Base-by-base conservation (phyloP, 306 rosid species). In the Chamaecrista fasciculata region DNA sequence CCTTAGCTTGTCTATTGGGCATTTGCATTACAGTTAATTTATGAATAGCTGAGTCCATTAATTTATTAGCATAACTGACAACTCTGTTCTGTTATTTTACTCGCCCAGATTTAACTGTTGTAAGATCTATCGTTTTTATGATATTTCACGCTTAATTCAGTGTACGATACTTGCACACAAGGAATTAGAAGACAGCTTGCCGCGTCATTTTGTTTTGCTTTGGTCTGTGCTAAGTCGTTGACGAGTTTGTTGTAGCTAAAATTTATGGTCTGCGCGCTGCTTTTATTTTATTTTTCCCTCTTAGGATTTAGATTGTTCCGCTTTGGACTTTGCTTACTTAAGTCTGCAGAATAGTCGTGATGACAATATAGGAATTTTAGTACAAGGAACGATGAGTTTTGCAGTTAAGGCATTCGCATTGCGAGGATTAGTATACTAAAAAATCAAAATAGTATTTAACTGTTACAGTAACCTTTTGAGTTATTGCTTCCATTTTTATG, bases 61-160 rank as follows among this genome's bases (percentile, higher is more conserved):
- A 37, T 37, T 37, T 75, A 8, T 26, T 8, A 59, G 36, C 23
- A 57, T 29, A 29, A n/a, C 15, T 24, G 50, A 18, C 42, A 48
- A 24, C 43, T 8, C 57, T 44, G 11, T 11, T 12, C 18, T 29
- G 16, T 1, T 40, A 24, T 19, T 44, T 58, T 50, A 57, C 57
- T 28, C 49, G 28, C 39, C 42, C 46, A 62, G 44, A 51, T 70
- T 67, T 42, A 25, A 43, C 53, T 46, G n/a, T n/a, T 26, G 40
- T 52, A 29, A 78, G 79, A 79, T 79, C 79, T 73, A 40, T 67
- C 9, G 18, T 26, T 77, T 62, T 76, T 7, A 29, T 51, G 28
- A 59, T 20, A 1, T 47, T 78, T 66, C 15, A 21, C 18, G 34
- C 31, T 2, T 46, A 51, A 52, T 66, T 78, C 4, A 10, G 29